These are phyloP conservation scores for Kwoniella europaea DNA, from an alignment of 768 basidiomycete species.

Conservation along the genomic window DNA sequence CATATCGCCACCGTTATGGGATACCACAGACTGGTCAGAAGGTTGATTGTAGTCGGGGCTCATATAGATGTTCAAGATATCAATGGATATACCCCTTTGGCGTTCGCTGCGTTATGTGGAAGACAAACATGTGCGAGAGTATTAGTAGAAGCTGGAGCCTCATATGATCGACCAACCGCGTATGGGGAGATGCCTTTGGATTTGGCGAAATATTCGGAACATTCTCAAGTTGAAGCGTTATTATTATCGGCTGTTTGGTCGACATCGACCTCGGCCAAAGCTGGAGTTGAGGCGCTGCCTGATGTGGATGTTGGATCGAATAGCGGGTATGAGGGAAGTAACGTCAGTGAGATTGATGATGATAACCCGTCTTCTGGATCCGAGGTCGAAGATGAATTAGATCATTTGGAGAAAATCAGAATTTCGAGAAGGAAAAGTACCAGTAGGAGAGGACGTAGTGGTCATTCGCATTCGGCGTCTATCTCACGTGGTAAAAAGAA, in stretches of 20 bases:
- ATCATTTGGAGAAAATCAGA: constrained; percentile 13
- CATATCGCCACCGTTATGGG: constrained; percentile 84
- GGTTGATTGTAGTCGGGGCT: constrained; percentile 72
- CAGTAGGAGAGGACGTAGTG: neutral
- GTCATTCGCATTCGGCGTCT: neutral
- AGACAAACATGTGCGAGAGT: constrained; percentile 69
- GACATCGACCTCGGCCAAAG: constrained; percentile 27
- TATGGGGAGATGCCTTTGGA: constrained; percentile 59
- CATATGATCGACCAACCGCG: constrained; percentile 59
- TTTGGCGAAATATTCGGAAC: constrained; percentile 57
- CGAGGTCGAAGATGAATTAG: constrained; percentile 33
- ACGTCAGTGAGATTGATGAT: constrained; percentile 43
- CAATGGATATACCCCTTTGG: constrained; percentile 87
- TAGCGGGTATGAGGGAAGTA: constrained; percentile 22
- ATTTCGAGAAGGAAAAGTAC: constrained; percentile 12
- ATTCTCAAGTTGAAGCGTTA: constrained; percentile 56
- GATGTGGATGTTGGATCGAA: constrained; percentile 4
- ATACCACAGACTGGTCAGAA: constrained; percentile 71
- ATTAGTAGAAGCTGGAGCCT: constrained; percentile 80
- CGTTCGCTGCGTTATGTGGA: constrained; percentile 75
- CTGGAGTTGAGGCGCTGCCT: constrained; percentile 9
- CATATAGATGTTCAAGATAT: constrained; percentile 83
- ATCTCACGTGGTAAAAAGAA: constrained; percentile 8
- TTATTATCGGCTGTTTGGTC: constrained; percentile 52
- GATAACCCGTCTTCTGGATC: constrained; percentile 54